Conservation (phyloP, 257 asterid genomes). For the Lavandula angustifolia region DNA sequence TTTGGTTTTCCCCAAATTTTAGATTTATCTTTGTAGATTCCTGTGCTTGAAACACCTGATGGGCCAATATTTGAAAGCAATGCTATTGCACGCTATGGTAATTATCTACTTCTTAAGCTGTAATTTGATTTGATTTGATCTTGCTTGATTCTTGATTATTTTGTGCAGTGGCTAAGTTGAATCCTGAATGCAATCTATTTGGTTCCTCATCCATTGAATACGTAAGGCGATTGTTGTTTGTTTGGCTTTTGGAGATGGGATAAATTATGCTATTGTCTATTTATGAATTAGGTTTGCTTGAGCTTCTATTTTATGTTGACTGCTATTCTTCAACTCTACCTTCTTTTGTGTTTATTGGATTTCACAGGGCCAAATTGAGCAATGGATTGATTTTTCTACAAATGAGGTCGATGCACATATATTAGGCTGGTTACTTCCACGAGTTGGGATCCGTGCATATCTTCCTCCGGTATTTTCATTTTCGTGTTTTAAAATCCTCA, state of each 20-base stretch:
- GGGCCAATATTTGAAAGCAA: conserved; percentile 89
- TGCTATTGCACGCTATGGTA: conserved; percentile 95
- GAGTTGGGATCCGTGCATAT: conserved; percentile 43
- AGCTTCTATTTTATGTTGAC: neutral
- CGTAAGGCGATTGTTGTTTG: conserved; percentile 42
- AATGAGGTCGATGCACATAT: conserved; percentile 44
- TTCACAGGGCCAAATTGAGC: conserved; percentile 55
- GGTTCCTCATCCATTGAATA: conserved; percentile 76
- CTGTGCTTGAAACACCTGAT: conserved; percentile 92
- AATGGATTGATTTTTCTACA: conserved; percentile 61
- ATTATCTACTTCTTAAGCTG: neutral
- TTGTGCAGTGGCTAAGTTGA: conserved; percentile 57
- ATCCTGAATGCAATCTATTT: conserved; percentile 48
- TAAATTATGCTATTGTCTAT: neutral
- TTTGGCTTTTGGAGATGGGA: neutral
- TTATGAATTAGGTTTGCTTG: neutral
- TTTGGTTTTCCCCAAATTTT: neutral
- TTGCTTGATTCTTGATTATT: conserved; percentile 17
- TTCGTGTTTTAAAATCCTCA: neutral
- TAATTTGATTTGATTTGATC: neutral
- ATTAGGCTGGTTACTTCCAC: conserved; percentile 39
- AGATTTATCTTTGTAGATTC: conserved; percentile 49
- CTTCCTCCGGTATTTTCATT: conserved; percentile 43
- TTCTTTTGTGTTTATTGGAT: neutral
- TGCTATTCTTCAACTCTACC: neutral